These are phyloP conservation scores for Linnemannia elongata DNA, from an alignment of 192 early-diverging fungal species.

Conservation along the genomic window DNA sequence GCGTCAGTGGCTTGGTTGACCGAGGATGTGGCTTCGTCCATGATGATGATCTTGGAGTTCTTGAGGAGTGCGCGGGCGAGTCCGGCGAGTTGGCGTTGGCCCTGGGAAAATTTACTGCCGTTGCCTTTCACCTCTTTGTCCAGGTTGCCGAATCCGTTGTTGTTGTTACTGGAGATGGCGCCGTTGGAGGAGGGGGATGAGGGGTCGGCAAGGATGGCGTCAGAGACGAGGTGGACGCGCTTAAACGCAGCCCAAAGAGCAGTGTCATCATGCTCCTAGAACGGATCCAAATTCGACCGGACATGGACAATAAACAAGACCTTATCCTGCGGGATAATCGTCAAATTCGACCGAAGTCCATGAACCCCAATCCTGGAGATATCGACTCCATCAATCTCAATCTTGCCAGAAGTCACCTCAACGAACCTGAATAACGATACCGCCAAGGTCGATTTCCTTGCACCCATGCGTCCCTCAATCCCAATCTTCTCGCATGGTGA, in stretches of 20 bases:
- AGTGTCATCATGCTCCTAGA: conserved; percentile 55
- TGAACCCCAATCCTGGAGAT: conserved; percentile 73
- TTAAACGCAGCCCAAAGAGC: conserved; percentile 77
- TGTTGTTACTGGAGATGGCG: not conserved
- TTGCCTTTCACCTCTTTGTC: conserved; percentile 84
- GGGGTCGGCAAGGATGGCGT: conserved; percentile 13
- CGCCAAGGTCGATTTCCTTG: conserved; percentile 82
- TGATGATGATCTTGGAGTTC: conserved; percentile 63
- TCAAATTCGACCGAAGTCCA: conserved; percentile 78
- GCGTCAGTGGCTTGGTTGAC: conserved; percentile 65
- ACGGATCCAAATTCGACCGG: conserved; percentile 67
- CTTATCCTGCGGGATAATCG: conserved; percentile 86
- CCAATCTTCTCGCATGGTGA: conserved; percentile 64
- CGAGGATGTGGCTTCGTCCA: conserved; percentile 65
- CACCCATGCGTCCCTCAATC: conserved; percentile 69
- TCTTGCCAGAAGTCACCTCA: conserved; percentile 74
- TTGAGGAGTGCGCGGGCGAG: conserved; percentile 80
- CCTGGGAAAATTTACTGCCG: conserved; percentile 78
- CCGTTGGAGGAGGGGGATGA: conserved; percentile 33
- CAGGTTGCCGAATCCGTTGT: conserved; percentile 58
- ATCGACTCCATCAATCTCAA: conserved; percentile 81
- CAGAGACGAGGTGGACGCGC: conserved; percentile 70
- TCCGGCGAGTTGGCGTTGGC: conserved; percentile 79
- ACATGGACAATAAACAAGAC: conserved; percentile 60
- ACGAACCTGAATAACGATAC: conserved; percentile 81